Evolutionary conservation across 768 basidiomycete genomes (phyloP).

Genomic region (Kwoniella newhampshirensis): DNA sequence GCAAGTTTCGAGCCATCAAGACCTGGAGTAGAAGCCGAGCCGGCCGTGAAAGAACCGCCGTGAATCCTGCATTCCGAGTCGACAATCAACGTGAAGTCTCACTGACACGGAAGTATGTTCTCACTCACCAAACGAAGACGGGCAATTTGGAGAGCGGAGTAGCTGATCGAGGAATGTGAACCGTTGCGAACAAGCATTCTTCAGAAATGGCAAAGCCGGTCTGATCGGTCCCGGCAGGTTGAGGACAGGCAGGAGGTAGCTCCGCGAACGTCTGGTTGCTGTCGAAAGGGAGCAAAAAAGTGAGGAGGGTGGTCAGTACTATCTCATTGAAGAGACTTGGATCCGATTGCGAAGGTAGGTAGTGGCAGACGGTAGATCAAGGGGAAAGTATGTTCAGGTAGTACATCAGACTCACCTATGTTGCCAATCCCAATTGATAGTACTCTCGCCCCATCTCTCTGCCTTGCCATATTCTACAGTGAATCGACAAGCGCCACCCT

Average conservation of each 20-base stretch:
- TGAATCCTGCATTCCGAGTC: constrained; percentile 63
- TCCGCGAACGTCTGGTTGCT: constrained; percentile 49
- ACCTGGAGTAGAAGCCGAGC: constrained; percentile 69
- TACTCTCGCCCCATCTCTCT: constrained; percentile 24
- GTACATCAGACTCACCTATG: constrained; percentile 9
- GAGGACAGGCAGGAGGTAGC: constrained; percentile 73
- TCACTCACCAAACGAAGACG: constrained; percentile 50
- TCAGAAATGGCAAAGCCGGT: constrained; percentile 60
- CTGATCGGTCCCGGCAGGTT: constrained; percentile 55
- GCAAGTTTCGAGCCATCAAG: constrained; percentile 78
- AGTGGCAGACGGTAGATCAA: no score
- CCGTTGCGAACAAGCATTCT: constrained; percentile 77
- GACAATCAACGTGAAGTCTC: neutral
- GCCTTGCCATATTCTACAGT: constrained; percentile 29
- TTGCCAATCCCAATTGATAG: neutral
- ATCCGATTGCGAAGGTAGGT: neutral
- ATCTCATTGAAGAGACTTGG: neutral
- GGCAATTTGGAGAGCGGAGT: constrained; percentile 53
- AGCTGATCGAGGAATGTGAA: constrained; percentile 64
- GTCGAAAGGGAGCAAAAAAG: neutral
- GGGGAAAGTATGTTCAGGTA: no score
- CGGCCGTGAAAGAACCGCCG: constrained; percentile 74
- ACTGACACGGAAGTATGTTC: neutral
- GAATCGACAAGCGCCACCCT: constrained; percentile 31
- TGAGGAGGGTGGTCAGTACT: neutral